Evolutionary conservation across 1,139 yeast species (phyloP), one percentile per base, ranked within the genome.

Genomic region (Yamadazyma blattariae): DNA sequence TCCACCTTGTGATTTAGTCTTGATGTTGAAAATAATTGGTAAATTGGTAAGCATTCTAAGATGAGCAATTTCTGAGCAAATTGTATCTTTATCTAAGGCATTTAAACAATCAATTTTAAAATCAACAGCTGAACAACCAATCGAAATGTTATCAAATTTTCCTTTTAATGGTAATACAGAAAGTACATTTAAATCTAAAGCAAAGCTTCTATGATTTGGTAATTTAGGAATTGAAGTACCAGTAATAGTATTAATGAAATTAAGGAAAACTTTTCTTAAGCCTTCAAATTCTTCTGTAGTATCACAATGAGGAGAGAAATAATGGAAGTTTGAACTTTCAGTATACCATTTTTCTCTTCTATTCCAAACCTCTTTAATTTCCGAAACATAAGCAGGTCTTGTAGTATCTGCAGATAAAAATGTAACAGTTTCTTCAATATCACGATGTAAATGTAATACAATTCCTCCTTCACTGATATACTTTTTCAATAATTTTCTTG

Each of bases 381-480:
- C 97, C 46, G 79, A 84, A 11, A 71, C 71, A 53, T 81, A 89
- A 2, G 96, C 86, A 14, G 99, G 98, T 53, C 99, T 77, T 1
- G 89, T 73, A 37, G 86, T 78, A 59, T 92, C 99, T 36, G 75
- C 64, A 14, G 74, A 67, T 49, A 92, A 71, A 59, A 87, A 89
- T 7, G 71, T 67, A 26, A 89, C 81, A 28, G 95, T 88, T 47
- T 86, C 84, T 38, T 81, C 82, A 44, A 90, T 74, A 50, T 87
- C 87, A 50, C 99, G 82, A 57, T 90, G 97, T 42, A 92, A 72
- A 52, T 92, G 97, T 40, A 92, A 67, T 7, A 92, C 97, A 45
- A 86, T 74, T 6, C 90, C 86, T 17, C 88, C 89, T 12, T 65
- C 57, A 30, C 61, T 54, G 28, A 67, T 61, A 57, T 80, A 84